Conservation (phyloP, 2,329 filamentous ascomycete species). For the Alternaria dauci region DNA sequence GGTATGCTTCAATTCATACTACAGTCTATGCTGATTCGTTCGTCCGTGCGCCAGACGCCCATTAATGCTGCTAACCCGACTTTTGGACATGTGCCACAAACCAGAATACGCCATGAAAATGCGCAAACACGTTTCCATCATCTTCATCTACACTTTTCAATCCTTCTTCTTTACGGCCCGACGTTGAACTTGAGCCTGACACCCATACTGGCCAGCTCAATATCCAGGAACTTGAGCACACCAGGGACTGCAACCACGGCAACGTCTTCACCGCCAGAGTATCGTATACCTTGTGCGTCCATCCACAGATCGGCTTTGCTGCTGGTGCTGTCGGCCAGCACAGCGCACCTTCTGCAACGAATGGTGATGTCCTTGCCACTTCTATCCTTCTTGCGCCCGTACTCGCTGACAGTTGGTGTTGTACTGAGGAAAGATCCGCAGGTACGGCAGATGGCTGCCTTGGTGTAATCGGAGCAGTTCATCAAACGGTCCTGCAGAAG, state of each 20-base stretch:
- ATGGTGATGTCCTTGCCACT: constrained; percentile 73
- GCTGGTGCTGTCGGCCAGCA: constrained; percentile 54
- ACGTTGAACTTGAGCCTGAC: constrained; percentile 94
- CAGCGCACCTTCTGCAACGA: constrained; percentile 81
- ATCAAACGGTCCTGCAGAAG: constrained; percentile 92
- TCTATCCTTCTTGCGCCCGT: constrained; percentile 68
- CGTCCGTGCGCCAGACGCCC: background rate
- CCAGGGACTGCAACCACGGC: constrained; percentile 92
- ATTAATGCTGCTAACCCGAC: background rate
- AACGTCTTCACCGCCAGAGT: constrained; percentile 88
- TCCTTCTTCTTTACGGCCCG: constrained; percentile 50
- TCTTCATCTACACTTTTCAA: background rate
- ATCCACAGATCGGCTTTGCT: constrained; percentile 83
- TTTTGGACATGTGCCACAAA: background rate
- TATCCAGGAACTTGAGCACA: constrained; percentile 90
- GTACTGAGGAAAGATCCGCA: constrained; percentile 93
- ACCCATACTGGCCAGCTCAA: constrained; percentile 95
- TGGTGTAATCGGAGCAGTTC: constrained; percentile 95
- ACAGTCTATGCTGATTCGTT: background rate
- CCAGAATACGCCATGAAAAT: constrained; percentile 3
- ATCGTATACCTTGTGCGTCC: constrained; percentile 84
- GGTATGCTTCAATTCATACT: background rate
- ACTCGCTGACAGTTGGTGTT: constrained; percentile 72
- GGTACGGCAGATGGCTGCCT: constrained; percentile 85
- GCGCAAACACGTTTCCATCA: background rate